Conservation (phyloP, 768 basidiomycete genomes). For the Pleurotus tuber-regium region DNA sequence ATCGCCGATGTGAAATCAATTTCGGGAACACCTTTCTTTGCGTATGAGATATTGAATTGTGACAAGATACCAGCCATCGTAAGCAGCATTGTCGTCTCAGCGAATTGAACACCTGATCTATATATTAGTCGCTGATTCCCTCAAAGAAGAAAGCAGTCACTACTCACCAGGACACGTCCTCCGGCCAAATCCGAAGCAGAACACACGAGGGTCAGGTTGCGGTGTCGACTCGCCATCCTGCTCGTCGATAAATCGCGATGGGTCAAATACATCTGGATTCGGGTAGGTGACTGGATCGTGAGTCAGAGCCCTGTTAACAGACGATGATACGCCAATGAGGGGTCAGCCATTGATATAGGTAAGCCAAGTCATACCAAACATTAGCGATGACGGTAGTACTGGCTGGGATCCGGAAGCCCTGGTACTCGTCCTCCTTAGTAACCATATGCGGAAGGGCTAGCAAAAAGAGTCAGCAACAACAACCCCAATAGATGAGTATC, state of each 20-base stretch:
- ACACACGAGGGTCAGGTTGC: conserved; percentile 31
- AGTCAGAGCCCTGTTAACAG: conserved; percentile 37
- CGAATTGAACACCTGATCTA: conserved; percentile 31
- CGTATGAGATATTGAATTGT: conserved; percentile 24
- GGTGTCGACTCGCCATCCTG: neutral
- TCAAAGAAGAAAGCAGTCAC: no score
- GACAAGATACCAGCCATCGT: conserved; percentile 30
- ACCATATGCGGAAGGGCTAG: conserved; percentile 41
- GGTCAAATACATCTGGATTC: conserved; percentile 36
- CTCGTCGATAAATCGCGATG: conserved; percentile 29
- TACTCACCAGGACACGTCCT: conserved; percentile 33
- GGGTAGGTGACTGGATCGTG: conserved; percentile 41
- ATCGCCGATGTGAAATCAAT: conserved; percentile 28
- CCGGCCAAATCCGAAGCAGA: conserved; percentile 31
- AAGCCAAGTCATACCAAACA: conserved; percentile 38
- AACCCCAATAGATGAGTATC: neutral
- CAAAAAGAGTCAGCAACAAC: neutral
- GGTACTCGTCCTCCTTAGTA: conserved; percentile 42
- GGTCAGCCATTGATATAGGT: no score
- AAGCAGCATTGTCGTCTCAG: conserved; percentile 29
- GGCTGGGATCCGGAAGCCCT: conserved; percentile 42
- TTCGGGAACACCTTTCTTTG: conserved; percentile 13
- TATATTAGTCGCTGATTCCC: no score
- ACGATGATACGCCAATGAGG: no score
- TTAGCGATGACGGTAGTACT: conserved; percentile 44